These are phyloP conservation scores for Ascochyta fabae DNA, from an alignment of 2,329 filamentous ascomycete genomes.

Conservation along the genomic window DNA sequence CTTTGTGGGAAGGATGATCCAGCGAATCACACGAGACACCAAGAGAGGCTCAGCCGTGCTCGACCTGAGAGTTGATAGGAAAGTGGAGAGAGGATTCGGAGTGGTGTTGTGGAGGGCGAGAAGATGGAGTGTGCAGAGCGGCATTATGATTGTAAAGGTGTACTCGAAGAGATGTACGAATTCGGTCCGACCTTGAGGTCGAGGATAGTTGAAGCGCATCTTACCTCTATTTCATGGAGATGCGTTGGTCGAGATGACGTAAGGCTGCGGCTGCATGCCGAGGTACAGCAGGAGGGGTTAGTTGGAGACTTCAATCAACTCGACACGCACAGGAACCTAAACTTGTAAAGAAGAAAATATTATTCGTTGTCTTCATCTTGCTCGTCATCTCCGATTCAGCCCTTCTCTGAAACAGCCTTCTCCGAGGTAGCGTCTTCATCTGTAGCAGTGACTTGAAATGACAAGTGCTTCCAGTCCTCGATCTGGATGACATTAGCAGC, in stretches of 20 bases:
- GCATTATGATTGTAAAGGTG: slow-evolving; percentile 50
- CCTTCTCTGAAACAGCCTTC: slow-evolving; percentile 21
- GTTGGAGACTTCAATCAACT: not conserved
- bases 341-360: not conserved
- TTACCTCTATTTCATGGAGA: not conserved
- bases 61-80: slow-evolving; percentile 50
- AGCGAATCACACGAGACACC: slow-evolving; percentile 53
- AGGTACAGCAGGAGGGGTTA: slow-evolving; percentile 26
- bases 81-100: slow-evolving; percentile 43
- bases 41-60: slow-evolving; percentile 50
- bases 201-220: not conserved
- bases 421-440: slow-evolving; percentile 30
- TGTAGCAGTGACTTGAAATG: slow-evolving; percentile 27
- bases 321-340: not conserved
- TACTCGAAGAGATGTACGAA: not conserved
- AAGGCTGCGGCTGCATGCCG: slow-evolving; percentile 24
- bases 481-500: slow-evolving; percentile 20
- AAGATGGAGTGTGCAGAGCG: slow-evolving; percentile 57
- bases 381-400: slow-evolving; percentile 32
- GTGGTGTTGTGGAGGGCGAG: slow-evolving; percentile 50
- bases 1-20: slow-evolving; percentile 57
- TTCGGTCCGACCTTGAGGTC: not conserved
- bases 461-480: slow-evolving; percentile 38
- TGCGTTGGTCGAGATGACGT: slow-evolving; percentile 28
- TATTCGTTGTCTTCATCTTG: slow-evolving; percentile 28